A percentile compares a stretch with the other conserved stretches of the same genome.
Evolutionary conservation across 345 rosid genomes (phyloP).

Genomic region (Aegle marmelos): DNA sequence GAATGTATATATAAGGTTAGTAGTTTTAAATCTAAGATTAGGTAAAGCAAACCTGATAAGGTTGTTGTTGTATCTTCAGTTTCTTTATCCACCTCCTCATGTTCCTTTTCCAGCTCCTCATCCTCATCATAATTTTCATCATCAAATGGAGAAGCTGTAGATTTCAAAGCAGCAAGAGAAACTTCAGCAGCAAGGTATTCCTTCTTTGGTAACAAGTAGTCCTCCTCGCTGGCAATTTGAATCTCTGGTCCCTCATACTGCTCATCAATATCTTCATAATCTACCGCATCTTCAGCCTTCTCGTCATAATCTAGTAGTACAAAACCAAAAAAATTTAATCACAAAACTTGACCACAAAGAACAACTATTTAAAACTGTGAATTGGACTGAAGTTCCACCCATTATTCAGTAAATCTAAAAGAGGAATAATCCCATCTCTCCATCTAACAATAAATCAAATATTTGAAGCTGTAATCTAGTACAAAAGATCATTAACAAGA

Average conservation of each 20-base stretch:
- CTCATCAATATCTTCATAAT: slow-evolving; percentile 95
- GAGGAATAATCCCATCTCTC: not conserved
- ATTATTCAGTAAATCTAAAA: not conserved
- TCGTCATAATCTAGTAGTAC: slow-evolving; percentile 72
- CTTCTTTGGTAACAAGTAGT: slow-evolving; percentile 65
- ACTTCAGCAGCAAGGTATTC: slow-evolving; percentile 57
- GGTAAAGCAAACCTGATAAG: slow-evolving; percentile 41
- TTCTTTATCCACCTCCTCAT: slow-evolving; percentile 39
- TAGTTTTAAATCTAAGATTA: not conserved
- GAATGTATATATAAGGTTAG: not conserved
- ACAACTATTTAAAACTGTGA: not conserved
- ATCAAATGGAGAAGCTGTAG: slow-evolving; percentile 58
- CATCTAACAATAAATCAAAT: not conserved
- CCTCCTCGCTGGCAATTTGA: slow-evolving; percentile 79
- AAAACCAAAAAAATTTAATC: slow-evolving; percentile 28
- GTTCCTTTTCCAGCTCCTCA: slow-evolving; percentile 62
- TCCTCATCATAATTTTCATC: slow-evolving; percentile 97
- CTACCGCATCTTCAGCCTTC: slow-evolving; percentile 93
- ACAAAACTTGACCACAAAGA: slow-evolving; percentile 18
- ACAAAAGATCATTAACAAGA: not conserved
- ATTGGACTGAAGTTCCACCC: not conserved
- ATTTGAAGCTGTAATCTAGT: not conserved
- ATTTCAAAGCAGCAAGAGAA: slow-evolving; percentile 42
- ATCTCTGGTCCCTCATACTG: slow-evolving; percentile 90
- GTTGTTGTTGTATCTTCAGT: slow-evolving; percentile 30